These are phyloP conservation scores for Kuraishia borneana DNA, from an alignment of 805 yeast species.

Conservation along the genomic window DNA sequence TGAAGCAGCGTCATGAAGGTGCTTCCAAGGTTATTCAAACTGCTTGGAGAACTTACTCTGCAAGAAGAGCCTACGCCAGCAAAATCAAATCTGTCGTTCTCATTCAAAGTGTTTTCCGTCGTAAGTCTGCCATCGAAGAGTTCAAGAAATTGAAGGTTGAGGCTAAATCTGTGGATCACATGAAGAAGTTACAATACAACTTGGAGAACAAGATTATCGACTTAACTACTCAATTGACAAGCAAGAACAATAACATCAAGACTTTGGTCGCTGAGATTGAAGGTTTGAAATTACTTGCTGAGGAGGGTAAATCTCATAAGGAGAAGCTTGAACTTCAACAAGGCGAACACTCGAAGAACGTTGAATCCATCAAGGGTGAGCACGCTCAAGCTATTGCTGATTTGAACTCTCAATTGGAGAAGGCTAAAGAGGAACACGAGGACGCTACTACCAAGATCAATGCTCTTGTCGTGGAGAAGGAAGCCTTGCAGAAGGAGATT, in stretches of 20 bases:
- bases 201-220: constrained; percentile 97
- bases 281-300: constrained; percentile 37
- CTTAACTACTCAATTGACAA: constrained; percentile 73
- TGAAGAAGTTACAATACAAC: constrained; percentile 85
- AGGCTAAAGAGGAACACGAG: constrained; percentile 44
- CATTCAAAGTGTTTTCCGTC: constrained; percentile 71
- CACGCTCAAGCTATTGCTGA: constrained; percentile 37
- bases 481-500: constrained; percentile 53
- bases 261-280: constrained; percentile 53
- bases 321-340: constrained; percentile 46
- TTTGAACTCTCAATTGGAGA: constrained; percentile 43
- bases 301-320: constrained; percentile 41
- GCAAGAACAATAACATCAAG: constrained; percentile 75
- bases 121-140: constrained; percentile 59
- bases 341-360: constrained; percentile 34
- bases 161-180: constrained; percentile 82
- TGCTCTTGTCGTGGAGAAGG: constrained; percentile 49
- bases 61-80: constrained; percentile 39
- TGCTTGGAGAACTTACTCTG: constrained; percentile 54
- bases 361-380: constrained; percentile 30
- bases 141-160: constrained; percentile 62
- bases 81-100: constrained; percentile 47
- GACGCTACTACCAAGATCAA: constrained; percentile 48
- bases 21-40: constrained; percentile 72
- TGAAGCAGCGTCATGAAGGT: constrained; percentile 35